These are phyloP conservation scores for Thamnidium elegans DNA, from an alignment of 192 early-diverging fungal genomes.

Conservation along the genomic window DNA sequence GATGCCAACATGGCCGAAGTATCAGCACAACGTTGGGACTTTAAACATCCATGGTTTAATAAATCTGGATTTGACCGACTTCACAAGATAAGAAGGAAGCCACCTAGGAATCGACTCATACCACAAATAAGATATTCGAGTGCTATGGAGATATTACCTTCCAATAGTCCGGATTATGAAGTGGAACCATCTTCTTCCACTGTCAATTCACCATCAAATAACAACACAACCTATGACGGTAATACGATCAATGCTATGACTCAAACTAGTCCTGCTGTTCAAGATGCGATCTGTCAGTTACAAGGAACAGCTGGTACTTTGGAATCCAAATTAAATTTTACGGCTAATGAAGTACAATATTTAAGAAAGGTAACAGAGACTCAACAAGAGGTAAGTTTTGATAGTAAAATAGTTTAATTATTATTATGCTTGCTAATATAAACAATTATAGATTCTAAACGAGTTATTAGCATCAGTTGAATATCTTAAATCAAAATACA, in stretches of 20 bases:
- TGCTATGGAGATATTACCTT: slow-evolving; percentile 3
- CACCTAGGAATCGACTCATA: slow-evolving; percentile 1
- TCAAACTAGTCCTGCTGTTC: neutral
- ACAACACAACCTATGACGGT: too few species aligned
- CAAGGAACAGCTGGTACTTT: neutral
- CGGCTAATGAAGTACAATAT: slow-evolving; percentile 1
- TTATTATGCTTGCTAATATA: neutral
- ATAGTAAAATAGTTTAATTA: neutral
- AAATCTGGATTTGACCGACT: slow-evolving; percentile 43
- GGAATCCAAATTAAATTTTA: neutral
- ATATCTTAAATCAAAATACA: slow-evolving; percentile 1
- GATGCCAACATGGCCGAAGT: too few species aligned
- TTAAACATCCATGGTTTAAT: slow-evolving; percentile 80
- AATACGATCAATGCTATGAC: too few species aligned
- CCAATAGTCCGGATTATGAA: neutral
- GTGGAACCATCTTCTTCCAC: too few species aligned
- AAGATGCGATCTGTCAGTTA: neutral
- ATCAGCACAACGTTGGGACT: slow-evolving; percentile 63
- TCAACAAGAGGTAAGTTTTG: slow-evolving; percentile 3
- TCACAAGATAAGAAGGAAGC: slow-evolving; percentile 9
- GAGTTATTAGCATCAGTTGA: neutral
- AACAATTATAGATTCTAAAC: neutral
- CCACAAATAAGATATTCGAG: slow-evolving; percentile 10
- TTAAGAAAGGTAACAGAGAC: slow-evolving; percentile 1
- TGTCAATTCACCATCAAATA: too few species aligned